These are phyloP conservation scores for Uronychia setigera DNA, from an alignment of 73 alveolate genomes.

Conservation along the genomic window DNA sequence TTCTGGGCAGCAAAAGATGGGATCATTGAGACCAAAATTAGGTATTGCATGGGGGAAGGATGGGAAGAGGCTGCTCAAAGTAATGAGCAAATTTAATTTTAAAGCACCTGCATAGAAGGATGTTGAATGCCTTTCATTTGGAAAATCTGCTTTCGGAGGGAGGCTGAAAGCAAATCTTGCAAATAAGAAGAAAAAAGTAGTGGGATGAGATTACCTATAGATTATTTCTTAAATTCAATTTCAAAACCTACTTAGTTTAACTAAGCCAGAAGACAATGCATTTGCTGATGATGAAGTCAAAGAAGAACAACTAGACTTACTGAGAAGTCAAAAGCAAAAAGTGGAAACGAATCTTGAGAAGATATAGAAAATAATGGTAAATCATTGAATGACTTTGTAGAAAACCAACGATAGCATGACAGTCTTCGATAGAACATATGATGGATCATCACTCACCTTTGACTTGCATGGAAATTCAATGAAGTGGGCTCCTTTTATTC, in stretches of 20 bases:
- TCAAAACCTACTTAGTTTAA: not conserved
- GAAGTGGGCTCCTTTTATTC: not conserved
- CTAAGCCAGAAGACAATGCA: not conserved
- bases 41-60: not conserved
- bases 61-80: not conserved
- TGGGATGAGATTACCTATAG: not conserved
- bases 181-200: not conserved
- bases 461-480: not conserved
- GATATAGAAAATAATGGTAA: not conserved
- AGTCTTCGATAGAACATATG: too few relatives aligned
- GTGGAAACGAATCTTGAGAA: not conserved
- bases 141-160: not conserved
- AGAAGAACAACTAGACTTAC: too few relatives aligned
- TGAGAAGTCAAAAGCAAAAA: not conserved
- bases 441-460: not conserved
- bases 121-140: not conserved
- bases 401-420: too few relatives aligned
- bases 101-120: not conserved
- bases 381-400: too few relatives aligned
- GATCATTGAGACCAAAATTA: not conserved
- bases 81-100: not conserved
- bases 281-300: not conserved
- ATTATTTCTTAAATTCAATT: not conserved
- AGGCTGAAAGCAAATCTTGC: not conserved
- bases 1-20: not conserved